A percentile compares a stretch with the other conserved stretches of the same genome.
These are phyloP conservation scores for Exsudoporus frostii DNA, from an alignment of 768 basidiomycete species.

Conservation along the genomic window DNA sequence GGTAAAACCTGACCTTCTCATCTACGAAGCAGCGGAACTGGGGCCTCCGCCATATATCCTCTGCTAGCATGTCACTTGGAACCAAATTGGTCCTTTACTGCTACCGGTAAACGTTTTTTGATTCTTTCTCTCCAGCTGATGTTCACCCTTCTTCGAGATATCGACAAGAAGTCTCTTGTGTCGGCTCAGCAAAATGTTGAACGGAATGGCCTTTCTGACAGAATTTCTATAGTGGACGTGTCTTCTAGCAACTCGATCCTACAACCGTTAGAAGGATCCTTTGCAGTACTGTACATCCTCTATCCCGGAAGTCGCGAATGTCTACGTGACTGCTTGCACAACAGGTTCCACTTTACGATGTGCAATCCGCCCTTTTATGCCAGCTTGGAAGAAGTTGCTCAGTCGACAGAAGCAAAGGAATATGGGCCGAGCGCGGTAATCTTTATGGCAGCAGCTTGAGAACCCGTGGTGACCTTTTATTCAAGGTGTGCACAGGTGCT, in stretches of 20 bases:
- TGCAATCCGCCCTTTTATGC: conserved; percentile 97
- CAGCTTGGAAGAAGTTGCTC: conserved; percentile 63
- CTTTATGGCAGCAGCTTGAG: neutral
- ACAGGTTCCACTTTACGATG: conserved; percentile 76
- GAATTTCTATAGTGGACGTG: conserved; percentile 47
- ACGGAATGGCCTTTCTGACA: conserved; percentile 50
- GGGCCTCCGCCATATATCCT: conserved; percentile 87
- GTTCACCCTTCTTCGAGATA: conserved; percentile 44
- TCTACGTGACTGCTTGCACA: neutral
- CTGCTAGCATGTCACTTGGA: conserved; percentile 61
- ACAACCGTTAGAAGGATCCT: conserved; percentile 17
- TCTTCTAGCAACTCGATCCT: conserved; percentile 44
- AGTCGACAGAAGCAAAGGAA: conserved; percentile 61
- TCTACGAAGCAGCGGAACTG: conserved; percentile 65
- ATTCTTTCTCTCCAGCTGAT: neutral
- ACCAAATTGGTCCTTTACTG: conserved; percentile 56
- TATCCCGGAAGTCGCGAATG: neutral
- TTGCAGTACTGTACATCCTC: conserved; percentile 3
- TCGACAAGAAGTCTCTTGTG: conserved; percentile 60
- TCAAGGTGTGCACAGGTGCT: conserved; percentile 81
- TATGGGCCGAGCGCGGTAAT: conserved; percentile 67
- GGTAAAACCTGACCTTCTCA: neutral
- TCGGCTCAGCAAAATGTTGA: conserved; percentile 57
- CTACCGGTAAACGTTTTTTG: conserved; percentile 51
- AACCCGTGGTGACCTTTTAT: neutral